A percentile compares a stretch with the other conserved stretches of the same genome.
Conservation (phyloP, 352 stramenopile genomes). For the Globisporangium radiosum region DNA sequence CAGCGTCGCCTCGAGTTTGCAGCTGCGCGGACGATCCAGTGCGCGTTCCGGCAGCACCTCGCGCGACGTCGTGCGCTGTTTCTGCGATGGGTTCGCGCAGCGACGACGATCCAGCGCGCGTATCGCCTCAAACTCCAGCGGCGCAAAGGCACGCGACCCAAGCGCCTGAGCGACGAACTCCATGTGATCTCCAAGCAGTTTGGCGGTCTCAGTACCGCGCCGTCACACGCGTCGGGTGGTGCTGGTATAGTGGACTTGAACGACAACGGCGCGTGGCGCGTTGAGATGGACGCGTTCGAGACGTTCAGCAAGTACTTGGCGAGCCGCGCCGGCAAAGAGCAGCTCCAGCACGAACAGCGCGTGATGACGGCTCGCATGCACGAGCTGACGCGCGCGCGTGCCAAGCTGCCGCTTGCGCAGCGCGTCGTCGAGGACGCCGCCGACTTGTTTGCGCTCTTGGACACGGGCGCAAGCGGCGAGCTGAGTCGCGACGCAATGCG, state of each 20-base stretch:
- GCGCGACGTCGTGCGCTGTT: constrained; percentile 43
- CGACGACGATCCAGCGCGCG: constrained; percentile 44
- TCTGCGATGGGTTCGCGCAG: constrained; percentile 40
- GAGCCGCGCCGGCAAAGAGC: constrained; percentile 39
- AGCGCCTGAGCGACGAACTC: constrained; percentile 40
- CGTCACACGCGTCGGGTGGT: neutral
- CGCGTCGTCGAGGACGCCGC: constrained; percentile 45
- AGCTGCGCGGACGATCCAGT: constrained; percentile 50
- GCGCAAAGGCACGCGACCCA: constrained; percentile 29
- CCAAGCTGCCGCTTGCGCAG: constrained; percentile 26
- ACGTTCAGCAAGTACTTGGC: constrained; percentile 47
- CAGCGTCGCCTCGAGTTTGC: constrained; percentile 23
- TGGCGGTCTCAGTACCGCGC: constrained; percentile 12
- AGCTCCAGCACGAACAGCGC: constrained; percentile 44
- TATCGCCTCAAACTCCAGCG: constrained; percentile 43
- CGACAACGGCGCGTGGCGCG: constrained; percentile 20
- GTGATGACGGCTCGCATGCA: constrained; percentile 29
- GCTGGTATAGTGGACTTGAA: neutral
- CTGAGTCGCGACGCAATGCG: constrained; percentile 35
- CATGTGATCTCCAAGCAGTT: constrained; percentile 34
- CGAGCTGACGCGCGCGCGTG: constrained; percentile 33
- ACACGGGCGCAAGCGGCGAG: constrained; percentile 41
- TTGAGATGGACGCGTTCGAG: constrained; percentile 50
- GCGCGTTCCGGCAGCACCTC: constrained; percentile 58
- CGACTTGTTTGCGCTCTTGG: constrained; percentile 69